Conservation (phyloP, 2,329 filamentous ascomycete genomes). For the Exophiala bonariae region DNA sequence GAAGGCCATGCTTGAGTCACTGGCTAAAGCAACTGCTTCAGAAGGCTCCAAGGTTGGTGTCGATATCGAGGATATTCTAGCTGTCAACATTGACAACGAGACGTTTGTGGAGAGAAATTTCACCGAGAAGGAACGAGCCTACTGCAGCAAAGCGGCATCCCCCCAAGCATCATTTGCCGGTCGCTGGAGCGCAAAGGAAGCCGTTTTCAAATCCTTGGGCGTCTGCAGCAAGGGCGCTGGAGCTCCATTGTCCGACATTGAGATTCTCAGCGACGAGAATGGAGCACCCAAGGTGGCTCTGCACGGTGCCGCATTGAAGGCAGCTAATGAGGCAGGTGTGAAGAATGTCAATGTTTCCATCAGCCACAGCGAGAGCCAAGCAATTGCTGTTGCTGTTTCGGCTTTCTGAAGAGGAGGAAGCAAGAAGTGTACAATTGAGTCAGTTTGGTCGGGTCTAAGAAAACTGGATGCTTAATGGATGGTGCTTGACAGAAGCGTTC, state of each 20-base stretch:
- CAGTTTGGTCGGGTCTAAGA: constrained; percentile 7
- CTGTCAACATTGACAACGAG: constrained; percentile 89
- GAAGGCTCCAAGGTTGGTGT: constrained; percentile 81
- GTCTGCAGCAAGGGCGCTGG: constrained; percentile 85
- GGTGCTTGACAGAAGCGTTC: constrained; percentile 7
- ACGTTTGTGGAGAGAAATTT: constrained; percentile 96
- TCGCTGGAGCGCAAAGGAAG: constrained; percentile 96
- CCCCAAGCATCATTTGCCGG: constrained; percentile 91
- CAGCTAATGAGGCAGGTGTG: constrained; percentile 82
- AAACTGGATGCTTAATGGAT: background rate
- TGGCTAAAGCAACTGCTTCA: constrained; percentile 65
- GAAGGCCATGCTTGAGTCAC: constrained; percentile 72
- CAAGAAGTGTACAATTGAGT: constrained; percentile 1
- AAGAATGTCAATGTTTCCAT: constrained; percentile 91
- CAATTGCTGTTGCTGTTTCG: constrained; percentile 89
- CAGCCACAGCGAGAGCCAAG: constrained; percentile 91
- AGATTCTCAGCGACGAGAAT: constrained; percentile 77
- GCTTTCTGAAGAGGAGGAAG: constrained; percentile 57
- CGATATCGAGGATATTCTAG: constrained; percentile 84
- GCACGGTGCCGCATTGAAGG: constrained; percentile 77
- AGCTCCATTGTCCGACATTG: constrained; percentile 89
- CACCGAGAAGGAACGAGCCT: constrained; percentile 76
- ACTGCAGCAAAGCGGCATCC: constrained; percentile 77
- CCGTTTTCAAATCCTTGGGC: constrained; percentile 95
- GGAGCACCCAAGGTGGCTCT: constrained; percentile 87